phyloP scores from a whole-genome alignment of 345 rosid genomes.

The Orychophragmus violaceus region DNA sequence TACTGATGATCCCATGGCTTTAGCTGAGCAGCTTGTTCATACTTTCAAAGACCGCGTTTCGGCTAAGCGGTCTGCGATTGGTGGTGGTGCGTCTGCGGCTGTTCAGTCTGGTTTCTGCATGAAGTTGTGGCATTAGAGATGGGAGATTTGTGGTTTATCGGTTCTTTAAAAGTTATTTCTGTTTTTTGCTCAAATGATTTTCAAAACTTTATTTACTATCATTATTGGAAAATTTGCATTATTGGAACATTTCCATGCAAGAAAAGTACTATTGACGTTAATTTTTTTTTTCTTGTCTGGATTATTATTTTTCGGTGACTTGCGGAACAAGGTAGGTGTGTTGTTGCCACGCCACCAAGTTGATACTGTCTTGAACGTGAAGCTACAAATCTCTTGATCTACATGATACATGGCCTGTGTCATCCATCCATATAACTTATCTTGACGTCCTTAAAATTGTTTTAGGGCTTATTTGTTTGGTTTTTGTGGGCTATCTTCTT shows the following conservation, averaged over 20 bases:
- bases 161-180: not conserved
- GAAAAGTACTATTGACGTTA: slow-evolving; percentile 2
- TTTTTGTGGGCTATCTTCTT: too few species aligned
- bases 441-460: too few species aligned
- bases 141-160: not conserved
- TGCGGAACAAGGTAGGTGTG: too few species aligned
- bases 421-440: too few species aligned
- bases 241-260: slow-evolving; percentile 37
- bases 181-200: not conserved
- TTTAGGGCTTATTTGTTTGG: too few species aligned
- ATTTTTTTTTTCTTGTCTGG: not conserved
- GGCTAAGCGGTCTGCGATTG: slow-evolving; percentile 38
- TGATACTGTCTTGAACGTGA: too few species aligned
- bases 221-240: slow-evolving; percentile 19
- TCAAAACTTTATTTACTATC: slow-evolving; percentile 7
- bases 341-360: too few species aligned
- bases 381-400: too few species aligned
- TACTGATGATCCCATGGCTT: slow-evolving; percentile 66
- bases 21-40: slow-evolving; percentile 88
- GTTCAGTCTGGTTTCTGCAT: slow-evolving; percentile 89
- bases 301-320: too few species aligned
- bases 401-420: too few species aligned
- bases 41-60: slow-evolving; percentile 74
- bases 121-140: slow-evolving; percentile 83
- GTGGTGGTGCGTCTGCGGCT: slow-evolving; percentile 38